These are phyloP conservation scores for Albatrellus ellisii DNA, from an alignment of 768 basidiomycete genomes.

Conservation along the genomic window DNA sequence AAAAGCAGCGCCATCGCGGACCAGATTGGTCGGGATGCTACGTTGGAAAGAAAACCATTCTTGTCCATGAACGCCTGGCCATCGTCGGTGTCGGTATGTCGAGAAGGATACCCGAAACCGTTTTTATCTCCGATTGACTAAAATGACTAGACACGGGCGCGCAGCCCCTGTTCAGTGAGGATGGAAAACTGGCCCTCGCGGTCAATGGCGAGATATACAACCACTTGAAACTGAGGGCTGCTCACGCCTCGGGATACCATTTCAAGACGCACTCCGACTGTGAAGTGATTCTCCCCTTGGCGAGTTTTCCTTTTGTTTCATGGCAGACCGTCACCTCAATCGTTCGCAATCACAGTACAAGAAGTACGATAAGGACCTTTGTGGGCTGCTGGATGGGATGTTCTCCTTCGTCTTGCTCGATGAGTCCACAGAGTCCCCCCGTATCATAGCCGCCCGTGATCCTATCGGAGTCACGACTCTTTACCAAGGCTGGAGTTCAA, in stretches of 20 bases:
- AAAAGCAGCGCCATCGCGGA: slow-evolving; percentile 84
- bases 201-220: slow-evolving; percentile 99
- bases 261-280: slow-evolving; percentile 99
- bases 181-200: slow-evolving; percentile 70
- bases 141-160: slow-evolving; percentile 77
- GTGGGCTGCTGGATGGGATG: slow-evolving; percentile 87
- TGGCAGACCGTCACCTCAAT: slow-evolving; percentile 1
- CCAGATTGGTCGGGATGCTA: slow-evolving; percentile 98
- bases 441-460: slow-evolving; percentile 92
- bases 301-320: slow-evolving; percentile 20
- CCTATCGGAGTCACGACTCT: slow-evolving; percentile 98
- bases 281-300: slow-evolving; percentile 91
- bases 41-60: slow-evolving; percentile 67
- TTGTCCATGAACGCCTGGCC: slow-evolving; percentile 93
- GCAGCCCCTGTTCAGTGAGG: slow-evolving; percentile 82
- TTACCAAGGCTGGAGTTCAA: slow-evolving; percentile 90
- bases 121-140: neutral
- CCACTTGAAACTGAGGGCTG: slow-evolving; percentile 68
- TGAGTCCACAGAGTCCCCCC: slow-evolving; percentile 78
- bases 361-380: slow-evolving; percentile 66
- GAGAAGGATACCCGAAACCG: neutral
- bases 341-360: slow-evolving; percentile 45
- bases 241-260: slow-evolving; percentile 46
- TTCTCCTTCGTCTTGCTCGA: slow-evolving; percentile 97
- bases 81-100: slow-evolving; percentile 92